Evolutionary conservation across 208 protist genomes (phyloP), one percentile per base, ranked within the genome.

Genomic region (Leptomonas pyrrhocoris): DNA sequence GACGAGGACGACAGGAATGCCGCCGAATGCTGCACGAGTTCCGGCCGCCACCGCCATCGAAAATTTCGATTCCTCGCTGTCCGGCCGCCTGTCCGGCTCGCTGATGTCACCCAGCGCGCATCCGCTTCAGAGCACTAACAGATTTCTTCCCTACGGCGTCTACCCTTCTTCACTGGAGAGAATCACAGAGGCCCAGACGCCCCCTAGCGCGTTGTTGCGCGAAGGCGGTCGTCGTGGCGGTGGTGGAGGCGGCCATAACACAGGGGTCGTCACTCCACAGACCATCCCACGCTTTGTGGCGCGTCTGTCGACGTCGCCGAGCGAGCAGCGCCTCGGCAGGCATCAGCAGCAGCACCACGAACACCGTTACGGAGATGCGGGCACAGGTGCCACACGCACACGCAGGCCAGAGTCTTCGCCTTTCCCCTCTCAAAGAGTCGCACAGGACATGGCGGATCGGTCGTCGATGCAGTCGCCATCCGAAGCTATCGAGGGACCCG

Each of bases 271-370:
- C 30, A 71, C 65, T 7, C 71, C 71, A 16, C 45, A 72, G 49
- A 72, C 72, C n/a, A 54, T 76, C 4, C 75, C 75, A 5, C 75
- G 75, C n/a, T 80, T 76, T 40, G 69, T 80, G 15, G 65, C 75
- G n/a, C 63, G 57, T 11, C 69, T 80, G 7, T 71, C 75, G 21
- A 50, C 49, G 31, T 73, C 68, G 21, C 59, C 60, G 31, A 74
- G 45, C 25, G 68, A 75, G 57, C 53, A 30, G 15, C 59, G 62
- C 21, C 46, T 77, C 7, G 72, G 72, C 15, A 64, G 66, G 49
- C 43, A 53, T 11, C 46, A 18, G 54, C 61, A 56, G 9, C 60
- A 66, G 13, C 38, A 4, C n/a, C 55, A 60, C 21, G 51, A 57
- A 49, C 45, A 7, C 4, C 21, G 12, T 28, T 15, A 6, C 11